Conservation (phyloP, 352 stramenopile species). For the Phytopythium delawarense region DNA sequence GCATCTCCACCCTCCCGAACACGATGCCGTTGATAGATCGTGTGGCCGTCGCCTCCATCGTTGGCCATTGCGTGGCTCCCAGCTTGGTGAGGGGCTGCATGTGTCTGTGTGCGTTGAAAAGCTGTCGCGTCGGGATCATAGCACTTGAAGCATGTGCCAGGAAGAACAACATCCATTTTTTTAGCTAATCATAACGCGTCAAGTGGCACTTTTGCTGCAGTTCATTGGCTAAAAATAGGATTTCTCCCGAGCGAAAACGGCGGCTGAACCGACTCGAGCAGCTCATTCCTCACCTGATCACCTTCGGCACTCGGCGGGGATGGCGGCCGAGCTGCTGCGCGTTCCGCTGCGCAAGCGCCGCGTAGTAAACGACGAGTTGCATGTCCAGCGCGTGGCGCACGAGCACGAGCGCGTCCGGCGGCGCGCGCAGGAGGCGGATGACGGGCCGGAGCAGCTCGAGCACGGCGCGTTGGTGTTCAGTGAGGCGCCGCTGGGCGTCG, state of each 20-base stretch:
- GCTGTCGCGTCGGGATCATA: not conserved
- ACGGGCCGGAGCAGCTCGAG: conserved; percentile 9
- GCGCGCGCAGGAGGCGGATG: conserved; percentile 20
- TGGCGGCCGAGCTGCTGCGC: conserved; percentile 17
- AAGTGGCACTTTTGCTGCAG: not conserved
- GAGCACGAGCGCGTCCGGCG: conserved; percentile 46
- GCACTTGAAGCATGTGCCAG: not conserved
- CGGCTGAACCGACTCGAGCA: conserved; percentile 2
- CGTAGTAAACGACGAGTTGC: conserved; percentile 5
- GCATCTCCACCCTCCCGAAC: not conserved
- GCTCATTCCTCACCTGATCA: not conserved
- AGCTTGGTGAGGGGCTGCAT: too few species aligned
- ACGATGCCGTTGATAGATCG: not conserved
- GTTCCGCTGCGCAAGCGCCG: conserved; percentile 23
- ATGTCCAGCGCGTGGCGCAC: conserved; percentile 13
- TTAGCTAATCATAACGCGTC: conserved; percentile 11
- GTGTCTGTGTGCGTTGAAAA: not conserved
- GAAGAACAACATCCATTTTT: not conserved
- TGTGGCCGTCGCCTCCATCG: not conserved
- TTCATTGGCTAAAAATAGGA: conserved; percentile 2
- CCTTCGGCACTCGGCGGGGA: not conserved
- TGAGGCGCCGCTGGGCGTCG: conserved; percentile 62
- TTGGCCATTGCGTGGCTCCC: not conserved
- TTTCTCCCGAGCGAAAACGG: not conserved
- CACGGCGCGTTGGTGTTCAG: conserved; percentile 38